Conservation (phyloP, 768 basidiomycete genomes). For the Hebeloma cylindrosporum region DNA sequence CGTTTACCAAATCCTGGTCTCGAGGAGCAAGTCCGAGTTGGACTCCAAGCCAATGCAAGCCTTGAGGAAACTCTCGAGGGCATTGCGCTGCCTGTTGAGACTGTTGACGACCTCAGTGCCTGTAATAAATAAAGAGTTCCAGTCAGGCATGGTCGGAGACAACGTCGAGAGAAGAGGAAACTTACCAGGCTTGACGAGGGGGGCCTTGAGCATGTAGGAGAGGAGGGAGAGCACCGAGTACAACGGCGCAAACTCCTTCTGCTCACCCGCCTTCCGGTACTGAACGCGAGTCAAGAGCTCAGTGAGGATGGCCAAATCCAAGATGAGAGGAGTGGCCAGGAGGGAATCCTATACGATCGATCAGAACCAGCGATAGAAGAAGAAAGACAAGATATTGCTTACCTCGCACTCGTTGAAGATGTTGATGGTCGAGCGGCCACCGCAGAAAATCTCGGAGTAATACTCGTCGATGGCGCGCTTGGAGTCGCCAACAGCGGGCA, state of each 20-base stretch:
- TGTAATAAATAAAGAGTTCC: slow-evolving; percentile 15
- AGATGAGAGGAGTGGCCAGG: slow-evolving; percentile 92
- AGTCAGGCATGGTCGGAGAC: neutral
- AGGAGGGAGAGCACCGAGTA: slow-evolving; percentile 92
- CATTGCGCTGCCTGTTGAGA: slow-evolving; percentile 91
- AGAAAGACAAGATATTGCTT: slow-evolving; percentile 18
- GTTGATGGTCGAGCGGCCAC: slow-evolving; percentile 90
- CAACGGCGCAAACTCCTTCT: slow-evolving; percentile 73
- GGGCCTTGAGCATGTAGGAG: slow-evolving; percentile 97
- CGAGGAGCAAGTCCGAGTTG: slow-evolving; percentile 79
- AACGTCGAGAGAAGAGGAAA: neutral
- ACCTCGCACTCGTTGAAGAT: slow-evolving; percentile 99
- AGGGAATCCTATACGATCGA: slow-evolving; percentile 71
- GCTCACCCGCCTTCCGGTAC: slow-evolving; percentile 63
- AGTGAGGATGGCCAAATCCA: slow-evolving; percentile 90
- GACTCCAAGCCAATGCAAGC: slow-evolving; percentile 89
- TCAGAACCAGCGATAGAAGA: slow-evolving; percentile 9
- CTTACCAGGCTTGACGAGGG: slow-evolving; percentile 89
- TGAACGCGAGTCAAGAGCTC: slow-evolving; percentile 92
- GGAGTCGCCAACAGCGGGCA: slow-evolving; percentile 94
- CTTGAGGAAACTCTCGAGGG: slow-evolving; percentile 91
- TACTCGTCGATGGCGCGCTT: slow-evolving; percentile 99
- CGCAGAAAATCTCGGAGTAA: slow-evolving; percentile 97
- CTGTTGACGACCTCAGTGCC: slow-evolving; percentile 95
- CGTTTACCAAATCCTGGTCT: slow-evolving; percentile 84